A percentile compares a stretch with the other conserved stretches of the same genome.
These are phyloP conservation scores for Neofusicoccum kwambonambiense DNA, from an alignment of 2,329 filamentous ascomycete species.

Conservation along the genomic window DNA sequence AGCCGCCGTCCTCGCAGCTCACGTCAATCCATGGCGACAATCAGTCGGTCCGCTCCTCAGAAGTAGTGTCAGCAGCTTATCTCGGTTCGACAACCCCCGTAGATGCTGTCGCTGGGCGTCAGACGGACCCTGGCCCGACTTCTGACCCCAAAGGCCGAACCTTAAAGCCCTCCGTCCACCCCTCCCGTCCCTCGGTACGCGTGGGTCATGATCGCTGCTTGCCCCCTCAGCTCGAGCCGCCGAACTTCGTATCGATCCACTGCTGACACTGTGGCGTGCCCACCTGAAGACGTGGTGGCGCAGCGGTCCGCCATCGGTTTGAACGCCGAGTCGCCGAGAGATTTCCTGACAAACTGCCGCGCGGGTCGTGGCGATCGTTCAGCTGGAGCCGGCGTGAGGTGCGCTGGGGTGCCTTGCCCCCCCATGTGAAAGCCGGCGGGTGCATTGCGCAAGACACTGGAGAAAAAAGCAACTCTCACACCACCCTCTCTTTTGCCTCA, in stretches of 20 bases:
- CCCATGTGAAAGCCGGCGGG: too few species aligned
- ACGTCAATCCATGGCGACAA: neutral
- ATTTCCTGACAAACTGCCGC: neutral
- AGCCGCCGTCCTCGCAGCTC: neutral
- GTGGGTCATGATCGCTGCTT: too few species aligned
- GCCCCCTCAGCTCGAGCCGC: neutral
- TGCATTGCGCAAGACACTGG: neutral
- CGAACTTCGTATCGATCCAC: neutral
- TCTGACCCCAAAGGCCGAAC: neutral
- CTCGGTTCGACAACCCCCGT: neutral
- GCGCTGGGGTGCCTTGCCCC: neutral
- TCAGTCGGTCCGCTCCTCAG: slow-evolving; percentile 8
- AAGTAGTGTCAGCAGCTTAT: slow-evolving; percentile 6
- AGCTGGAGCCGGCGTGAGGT: neutral
- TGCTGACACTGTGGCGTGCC: neutral
- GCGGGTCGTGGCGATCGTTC: slow-evolving; percentile 5
- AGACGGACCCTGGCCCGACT: neutral
- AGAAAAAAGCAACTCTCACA: neutral
- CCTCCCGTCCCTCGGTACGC: neutral
- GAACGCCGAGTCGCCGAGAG: neutral
- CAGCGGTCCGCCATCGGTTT: neutral
- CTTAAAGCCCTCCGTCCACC: neutral
- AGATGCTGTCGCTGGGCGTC: neutral
- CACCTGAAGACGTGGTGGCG: neutral
- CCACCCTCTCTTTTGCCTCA: too few species aligned